Evolutionary conservation across 73 alveolate species (phyloP), one percentile per base, ranked within the genome.

Genomic region (Uronychia setigera): DNA sequence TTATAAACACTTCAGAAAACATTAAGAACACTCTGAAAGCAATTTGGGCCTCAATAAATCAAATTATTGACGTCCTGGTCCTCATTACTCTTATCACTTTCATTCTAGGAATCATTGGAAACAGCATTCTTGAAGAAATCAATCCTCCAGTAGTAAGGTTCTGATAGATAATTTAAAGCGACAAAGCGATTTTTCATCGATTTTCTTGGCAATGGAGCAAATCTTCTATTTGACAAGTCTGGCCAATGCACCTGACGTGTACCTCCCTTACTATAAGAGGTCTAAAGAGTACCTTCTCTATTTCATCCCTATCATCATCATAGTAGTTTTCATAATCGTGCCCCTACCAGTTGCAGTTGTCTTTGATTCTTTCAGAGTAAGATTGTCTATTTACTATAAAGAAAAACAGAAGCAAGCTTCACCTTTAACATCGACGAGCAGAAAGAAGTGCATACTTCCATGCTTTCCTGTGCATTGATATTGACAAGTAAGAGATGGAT

Each of bases 321-420:
- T 84, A 1, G 80, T 81, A 11, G 91, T 84, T 0, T 59, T 84
- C 1, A 77, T 84, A 57, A 33, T 84, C 14, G 28, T 84, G 30
- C 91, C 91, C 0, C 29, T 84, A 32, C 91, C 91, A 30, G 86
- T 84, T 14, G 91, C 91, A 1, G 81, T 84, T 77, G 91, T 84
- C 0, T 84, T 84, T 77, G 91, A 84, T 26, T 32, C 85, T 1
- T 84, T 77, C 58, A 29, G 86, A 19, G 83, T 32, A 29, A 31
- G 28, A 11, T 1, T 1, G 34, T 5, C 14, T 13, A 67, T 11
- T 11, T 46, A 67, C 74, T 13, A 28, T 26, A 13, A 13, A 67
- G 79, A 67, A 26, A 27, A 60, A 82, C 31, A 29, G 89, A 26
- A 58, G 78, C 5, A 33, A 74, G 79, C 60, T 82, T 33, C 32